Evolutionary conservation across 1,284 basidiomycete species (phyloP).

Genomic region (Ganoderma lucidum): DNA sequence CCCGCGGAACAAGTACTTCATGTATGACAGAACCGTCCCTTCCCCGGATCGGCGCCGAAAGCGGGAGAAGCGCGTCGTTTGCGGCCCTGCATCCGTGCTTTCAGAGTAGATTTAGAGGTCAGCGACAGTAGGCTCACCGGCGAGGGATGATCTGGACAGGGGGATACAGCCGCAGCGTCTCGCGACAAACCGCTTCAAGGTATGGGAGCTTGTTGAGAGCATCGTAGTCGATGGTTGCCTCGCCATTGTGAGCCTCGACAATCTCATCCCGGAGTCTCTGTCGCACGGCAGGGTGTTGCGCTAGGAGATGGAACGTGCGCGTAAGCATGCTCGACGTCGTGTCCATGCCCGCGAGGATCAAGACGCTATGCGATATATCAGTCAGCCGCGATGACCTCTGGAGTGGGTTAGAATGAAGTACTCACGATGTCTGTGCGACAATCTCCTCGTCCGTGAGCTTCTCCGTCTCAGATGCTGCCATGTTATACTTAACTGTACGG

Average conservation of each 20-base stretch:
- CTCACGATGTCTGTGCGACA: constrained; percentile 39
- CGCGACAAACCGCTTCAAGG: constrained; percentile 32
- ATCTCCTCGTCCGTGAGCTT: constrained; percentile 39
- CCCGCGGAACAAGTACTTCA: constrained; percentile 28
- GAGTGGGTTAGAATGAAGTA: not conserved
- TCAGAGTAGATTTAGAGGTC: not conserved
- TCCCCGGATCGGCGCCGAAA: constrained; percentile 24
- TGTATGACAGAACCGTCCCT: constrained; percentile 26
- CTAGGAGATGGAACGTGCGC: constrained; percentile 27
- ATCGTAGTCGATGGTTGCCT: constrained; percentile 24
- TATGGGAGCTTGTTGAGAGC: constrained; percentile 30
- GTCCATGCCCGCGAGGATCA: constrained; percentile 9
- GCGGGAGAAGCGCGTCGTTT: constrained; percentile 25
- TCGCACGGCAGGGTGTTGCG: constrained; percentile 22
- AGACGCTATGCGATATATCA: constrained; percentile 17
- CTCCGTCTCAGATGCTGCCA: constrained; percentile 33
- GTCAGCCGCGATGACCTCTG: constrained; percentile 24
- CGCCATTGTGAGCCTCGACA: constrained; percentile 21
- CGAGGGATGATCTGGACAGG: not conserved
- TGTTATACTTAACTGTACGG: constrained; percentile 37
- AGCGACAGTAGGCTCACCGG: not conserved
- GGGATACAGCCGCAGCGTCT: constrained; percentile 30
- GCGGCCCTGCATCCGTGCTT: constrained; percentile 11
- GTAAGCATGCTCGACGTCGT: constrained; percentile 32
- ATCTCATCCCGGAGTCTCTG: constrained; percentile 30